Base-by-base conservation (phyloP, 352 stramenopile species). In the Pythium vanterpoolii region DNA sequence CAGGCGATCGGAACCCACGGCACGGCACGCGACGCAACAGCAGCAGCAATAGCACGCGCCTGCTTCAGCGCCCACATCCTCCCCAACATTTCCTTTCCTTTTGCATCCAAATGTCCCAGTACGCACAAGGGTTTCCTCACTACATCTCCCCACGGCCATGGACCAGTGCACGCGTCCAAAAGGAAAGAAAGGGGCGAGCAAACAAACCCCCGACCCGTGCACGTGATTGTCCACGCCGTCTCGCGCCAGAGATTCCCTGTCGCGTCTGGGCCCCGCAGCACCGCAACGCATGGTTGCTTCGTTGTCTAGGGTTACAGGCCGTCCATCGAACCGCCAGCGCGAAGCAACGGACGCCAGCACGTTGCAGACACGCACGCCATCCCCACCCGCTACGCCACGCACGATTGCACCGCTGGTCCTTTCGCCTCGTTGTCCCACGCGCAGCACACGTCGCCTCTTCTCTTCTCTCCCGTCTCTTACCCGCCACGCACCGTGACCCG, bases 141-240 rank as follows among this genome's bases (percentile, higher is more conserved):
- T n/a, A n/a, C n/a, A n/a, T n/a, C n/a, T n/a, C 31, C 16, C 56
- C 34, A 44, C 40, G 40, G n/a, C n/a, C n/a, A 50, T 38, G 44
- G 36, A 59, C 31, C 48, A 47, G 33, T 30, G 26, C 48, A 33
- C 53, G 42, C 54, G 33, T 21, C 44, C 56, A 56, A 62, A 83
- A 59, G 76, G 76, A 86, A 78, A 87, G 73, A 87, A 89, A 89
- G 79, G 71, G 77, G 77, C 82, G 68, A 84, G 64, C 60, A 89
- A 89, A 86, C 55, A 60, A 88, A 77, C 74, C 70, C 49, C 44
- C 62, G 19, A 58, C 49, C 59, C 44, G 30, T 11, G 23, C 27
- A 23, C 30, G 39, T 36, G 21, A 19, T 50, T 39, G 23, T 42
- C 38, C 23, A 16, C n/a, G n/a, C n/a, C 19, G 24, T 28, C 44